phyloP scores from a whole-genome alignment of 2,329 filamentous ascomycete genomes.

The Epichloe bromicola region DNA sequence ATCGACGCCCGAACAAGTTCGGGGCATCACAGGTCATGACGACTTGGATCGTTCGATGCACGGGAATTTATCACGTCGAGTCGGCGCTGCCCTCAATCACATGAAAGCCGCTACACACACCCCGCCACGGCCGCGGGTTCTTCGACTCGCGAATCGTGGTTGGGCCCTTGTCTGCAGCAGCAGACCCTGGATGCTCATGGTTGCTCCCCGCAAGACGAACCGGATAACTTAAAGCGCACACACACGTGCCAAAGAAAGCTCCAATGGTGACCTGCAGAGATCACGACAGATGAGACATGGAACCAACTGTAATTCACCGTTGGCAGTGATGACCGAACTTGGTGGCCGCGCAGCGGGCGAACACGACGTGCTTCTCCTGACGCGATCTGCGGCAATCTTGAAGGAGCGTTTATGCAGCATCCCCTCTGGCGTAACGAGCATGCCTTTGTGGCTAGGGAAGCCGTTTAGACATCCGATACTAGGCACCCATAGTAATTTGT shows the following conservation, averaged over 20 bases:
- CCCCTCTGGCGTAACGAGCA: too few relatives aligned
- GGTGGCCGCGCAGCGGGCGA: not conserved
- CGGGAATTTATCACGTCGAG: not conserved
- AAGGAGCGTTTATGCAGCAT: too few relatives aligned
- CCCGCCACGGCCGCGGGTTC: too few relatives aligned
- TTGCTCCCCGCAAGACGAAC: not conserved
- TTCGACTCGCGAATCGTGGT: not conserved
- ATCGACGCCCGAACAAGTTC: too few relatives aligned
- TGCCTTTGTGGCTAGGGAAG: too few relatives aligned
- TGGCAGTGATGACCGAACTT: not conserved
- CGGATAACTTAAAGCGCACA: not conserved
- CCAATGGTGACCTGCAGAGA: slow-evolving; percentile 1
- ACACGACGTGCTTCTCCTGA: not conserved
- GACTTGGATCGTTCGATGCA: too few relatives aligned
- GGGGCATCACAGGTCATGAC: too few relatives aligned
- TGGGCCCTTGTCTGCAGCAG: not conserved
- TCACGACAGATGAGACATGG: slow-evolving; percentile 2
- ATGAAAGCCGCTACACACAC: not conserved
- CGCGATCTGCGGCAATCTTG: too few relatives aligned
- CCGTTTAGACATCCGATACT: too few relatives aligned
- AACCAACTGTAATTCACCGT: not conserved
- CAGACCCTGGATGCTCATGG: not conserved
- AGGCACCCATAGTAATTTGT: too few relatives aligned
- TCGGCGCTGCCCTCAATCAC: not conserved
- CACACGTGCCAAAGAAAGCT: not conserved